Evolutionary conservation across 2,329 filamentous ascomycete genomes (phyloP), one percentile per base, ranked within the genome.

Genomic region (Paraphaeosphaeria minitans): DNA sequence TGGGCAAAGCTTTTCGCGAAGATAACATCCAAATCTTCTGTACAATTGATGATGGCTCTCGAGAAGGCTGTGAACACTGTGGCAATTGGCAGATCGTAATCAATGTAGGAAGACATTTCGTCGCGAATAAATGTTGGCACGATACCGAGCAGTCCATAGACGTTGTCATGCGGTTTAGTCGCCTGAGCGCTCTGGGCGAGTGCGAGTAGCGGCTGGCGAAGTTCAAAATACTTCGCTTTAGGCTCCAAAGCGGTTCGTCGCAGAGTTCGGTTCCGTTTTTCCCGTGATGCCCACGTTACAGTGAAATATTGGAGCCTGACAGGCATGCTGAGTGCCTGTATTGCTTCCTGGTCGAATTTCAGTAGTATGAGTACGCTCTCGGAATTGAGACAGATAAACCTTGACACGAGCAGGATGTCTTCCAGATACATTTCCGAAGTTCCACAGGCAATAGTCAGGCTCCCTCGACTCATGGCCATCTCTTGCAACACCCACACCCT

Each of bases 401-500:
- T 48, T 19, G 46, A 48, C n/a, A 33, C 46, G 27, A 27, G 46
- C n/a, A 31, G 14, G 27, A 48, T 33, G 3, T 33, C n/a, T 16
- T 48, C 24, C n/a, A 48, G 12, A n/a, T 16, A 16, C 27, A 37
- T 37, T 35, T 37, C 31, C 7, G 14, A 37, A 21, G 27, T 27
- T 31, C 48, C 37, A 21, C 35, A 52, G 10, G 33, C 55, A 45
- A 56, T 9, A 12, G 35, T 39, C 13, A 41, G 7, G 14, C 19
- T 48, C 4, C 37, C 42, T 29, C 35, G 39, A 21, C 47, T 47
- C 55, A 57, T 57, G 19, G 55, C 55, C 13, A 57, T 19, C 21
- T 57, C 55, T 53, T 57, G 55, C 19, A 53, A 42, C n/a, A 57
- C 43, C 47, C 55, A 57, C 14, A 57, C 35, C 16, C 55, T 39